A percentile compares a stretch with the other conserved stretches of the same genome.
These are phyloP conservation scores for Cryptococcus sp. DNA, from an alignment of 1,284 basidiomycete species.

Conservation along the genomic window DNA sequence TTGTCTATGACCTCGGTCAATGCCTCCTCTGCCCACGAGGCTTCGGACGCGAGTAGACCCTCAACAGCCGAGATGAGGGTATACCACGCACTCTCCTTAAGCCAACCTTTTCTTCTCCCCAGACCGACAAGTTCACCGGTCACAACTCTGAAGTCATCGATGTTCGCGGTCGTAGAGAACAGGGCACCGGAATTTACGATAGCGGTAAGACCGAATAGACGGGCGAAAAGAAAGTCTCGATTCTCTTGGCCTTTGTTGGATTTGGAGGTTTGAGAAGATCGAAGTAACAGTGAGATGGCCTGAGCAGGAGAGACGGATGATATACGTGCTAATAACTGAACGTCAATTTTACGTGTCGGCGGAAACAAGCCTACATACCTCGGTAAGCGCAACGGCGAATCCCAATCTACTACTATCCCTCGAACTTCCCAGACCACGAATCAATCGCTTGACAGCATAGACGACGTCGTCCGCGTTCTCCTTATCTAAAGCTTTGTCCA, in stretches of 20 bases:
- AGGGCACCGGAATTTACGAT: constrained; percentile 77
- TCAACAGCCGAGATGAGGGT: constrained; percentile 64
- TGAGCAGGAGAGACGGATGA: constrained; percentile 72
- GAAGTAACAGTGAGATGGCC: constrained; percentile 66
- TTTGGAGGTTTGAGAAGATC: constrained; percentile 63
- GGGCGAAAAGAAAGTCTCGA: constrained; percentile 85
- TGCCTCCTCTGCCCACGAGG: constrained; percentile 69
- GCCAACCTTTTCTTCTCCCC: constrained; percentile 82
- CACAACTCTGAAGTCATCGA: constrained; percentile 59
- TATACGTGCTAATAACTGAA: constrained; percentile 73
- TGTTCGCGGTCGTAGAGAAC: constrained; percentile 59
- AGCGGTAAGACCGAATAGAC: constrained; percentile 81
- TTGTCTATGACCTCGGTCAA: constrained; percentile 54
- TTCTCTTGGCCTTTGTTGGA: constrained; percentile 85
- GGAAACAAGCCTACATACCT: constrained; percentile 56
- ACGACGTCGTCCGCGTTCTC: constrained; percentile 81
- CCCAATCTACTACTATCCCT: constrained; percentile 89
- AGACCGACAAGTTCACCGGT: constrained; percentile 64
- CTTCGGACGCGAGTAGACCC: constrained; percentile 56
- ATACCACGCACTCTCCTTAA: constrained; percentile 90
- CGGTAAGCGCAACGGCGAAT: constrained; percentile 92
- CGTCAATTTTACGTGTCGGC: constrained; percentile 6
- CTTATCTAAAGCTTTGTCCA: constrained; percentile 50
- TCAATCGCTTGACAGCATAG: constrained; percentile 77
- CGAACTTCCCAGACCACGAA: constrained; percentile 83